Conservation (phyloP, 192 early-diverging fungal genomes). For the Coemansia sp. region DNA sequence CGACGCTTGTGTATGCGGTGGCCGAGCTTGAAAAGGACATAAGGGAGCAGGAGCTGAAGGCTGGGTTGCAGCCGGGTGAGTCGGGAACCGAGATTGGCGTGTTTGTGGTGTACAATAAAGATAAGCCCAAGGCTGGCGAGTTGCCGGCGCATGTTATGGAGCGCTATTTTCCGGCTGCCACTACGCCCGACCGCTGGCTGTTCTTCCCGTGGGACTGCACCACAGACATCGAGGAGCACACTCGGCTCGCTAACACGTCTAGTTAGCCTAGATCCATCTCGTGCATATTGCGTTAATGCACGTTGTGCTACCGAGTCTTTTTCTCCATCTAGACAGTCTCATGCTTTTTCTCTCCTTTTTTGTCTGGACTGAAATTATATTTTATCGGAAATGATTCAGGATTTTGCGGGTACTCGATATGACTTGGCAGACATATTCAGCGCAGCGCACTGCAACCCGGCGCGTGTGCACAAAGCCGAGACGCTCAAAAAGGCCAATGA, state of each 20-base stretch:
- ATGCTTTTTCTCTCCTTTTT: too few species aligned
- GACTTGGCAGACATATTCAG: background rate
- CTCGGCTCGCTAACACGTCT: conserved; percentile 43
- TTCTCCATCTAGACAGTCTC: too few species aligned
- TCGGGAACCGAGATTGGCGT: conserved; percentile 64
- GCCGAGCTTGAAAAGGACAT: conserved; percentile 72
- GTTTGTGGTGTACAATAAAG: conserved; percentile 80
- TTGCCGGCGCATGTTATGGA: conserved; percentile 61
- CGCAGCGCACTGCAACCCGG: background rate
- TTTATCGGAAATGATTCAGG: background rate
- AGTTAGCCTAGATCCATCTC: background rate
- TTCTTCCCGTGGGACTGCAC: conserved; percentile 74
- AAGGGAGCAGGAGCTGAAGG: conserved; percentile 51
- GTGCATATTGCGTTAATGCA: background rate
- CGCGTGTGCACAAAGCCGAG: background rate
- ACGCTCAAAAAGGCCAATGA: conserved; percentile 10
- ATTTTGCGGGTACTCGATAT: background rate
- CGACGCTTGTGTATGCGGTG: conserved; percentile 71
- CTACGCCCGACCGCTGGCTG: conserved; percentile 74
- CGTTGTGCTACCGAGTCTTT: too few species aligned
- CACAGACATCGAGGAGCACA: conserved; percentile 68
- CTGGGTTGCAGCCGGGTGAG: conserved; percentile 35
- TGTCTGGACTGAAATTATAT: too few species aligned
- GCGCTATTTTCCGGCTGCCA: conserved; percentile 69
- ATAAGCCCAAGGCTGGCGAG: conserved; percentile 67